These are phyloP conservation scores for Hevea brasiliensis DNA, from an alignment of 345 rosid genomes.

Conservation along the genomic window DNA sequence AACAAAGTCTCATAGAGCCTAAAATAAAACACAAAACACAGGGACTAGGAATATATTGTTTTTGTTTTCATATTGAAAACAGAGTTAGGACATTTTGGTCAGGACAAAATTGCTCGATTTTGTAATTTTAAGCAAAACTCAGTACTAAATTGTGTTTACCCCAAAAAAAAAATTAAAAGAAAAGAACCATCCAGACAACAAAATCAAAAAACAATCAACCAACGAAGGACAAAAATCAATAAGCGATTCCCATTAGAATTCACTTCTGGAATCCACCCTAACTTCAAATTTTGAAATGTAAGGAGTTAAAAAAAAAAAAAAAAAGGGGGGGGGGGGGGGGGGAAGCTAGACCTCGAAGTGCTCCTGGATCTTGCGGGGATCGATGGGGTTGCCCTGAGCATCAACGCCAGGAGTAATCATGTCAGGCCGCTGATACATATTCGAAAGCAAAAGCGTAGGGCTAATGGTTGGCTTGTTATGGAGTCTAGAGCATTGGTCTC, in stretches of 20 bases:
- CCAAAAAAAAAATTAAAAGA: not conserved
- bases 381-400: constrained; percentile 41
- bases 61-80: no score
- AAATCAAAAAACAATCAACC: not conserved
- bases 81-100: no score
- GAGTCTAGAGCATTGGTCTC: constrained; percentile 74
- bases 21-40: no score
- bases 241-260: no score
- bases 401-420: constrained; percentile 65
- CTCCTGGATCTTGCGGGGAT: constrained; percentile 56
- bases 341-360: constrained; percentile 52
- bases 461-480: constrained; percentile 69
- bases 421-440: constrained; percentile 81
- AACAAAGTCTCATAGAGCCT: no score
- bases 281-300: not conserved
- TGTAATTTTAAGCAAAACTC: no score
- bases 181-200: not conserved
- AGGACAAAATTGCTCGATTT: no score
- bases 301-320: no score
- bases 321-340: not conserved
- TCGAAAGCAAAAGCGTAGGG: constrained; percentile 71
- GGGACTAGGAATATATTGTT: no score
- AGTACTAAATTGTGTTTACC: no score
- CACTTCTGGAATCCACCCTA: not conserved
- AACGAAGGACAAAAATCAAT: no score